Base-by-base conservation (phyloP, 1,284 basidiomycete genomes). In the Ganoderma sp. region DNA sequence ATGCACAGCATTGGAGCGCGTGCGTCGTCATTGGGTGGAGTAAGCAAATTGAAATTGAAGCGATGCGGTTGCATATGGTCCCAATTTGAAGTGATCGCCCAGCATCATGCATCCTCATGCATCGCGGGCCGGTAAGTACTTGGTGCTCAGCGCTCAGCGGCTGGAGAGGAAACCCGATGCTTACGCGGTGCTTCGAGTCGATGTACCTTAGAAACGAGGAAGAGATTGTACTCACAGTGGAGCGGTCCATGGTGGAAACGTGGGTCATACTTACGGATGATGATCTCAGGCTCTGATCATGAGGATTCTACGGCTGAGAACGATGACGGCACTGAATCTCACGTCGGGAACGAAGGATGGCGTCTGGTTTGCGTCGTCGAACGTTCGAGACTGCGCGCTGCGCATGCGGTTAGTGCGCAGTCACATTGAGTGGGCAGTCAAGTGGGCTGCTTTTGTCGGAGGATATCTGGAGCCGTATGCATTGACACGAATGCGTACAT, bases 41-140 rank as follows among this genome's bases (percentile, higher is more conserved):
- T n/a, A 52, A 52, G 48, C 2, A 52, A 52, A 52, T 52, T 52
- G 48, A 52, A 52, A 52, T 52, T 52, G 48, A 52, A 25, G 48
- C 48, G 48, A 52, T 52, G 48, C 48, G 8, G 48, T 28, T 14
- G 10, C 22, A 52, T 52, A 25, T 52, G 48, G 48, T 5, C 48
- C 48, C 12, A n/a, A 25, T 25, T 25, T 52, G 14, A 52, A 52
- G 9, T 43, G 5, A 15, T 43, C 42, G 42, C 42, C 42, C 42
- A 6, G 12, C 41, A 42, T 10, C 41, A 42, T 15, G 41, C 41
- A 15, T 15, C 41, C n/a, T n/a, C 25, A 28, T 28, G 25, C 25
- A 28, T 28, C 25, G 14, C 41, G 32, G 32, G 32, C 32, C 32
- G 32, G 32, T 5, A 32, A 5, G 32, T 5, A 32, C 32, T 32